A percentile compares a stretch with the other conserved stretches of the same genome.
phyloP scores from a whole-genome alignment of 176 grass and related monocot species.

The Cymbopogon citratus region DNA sequence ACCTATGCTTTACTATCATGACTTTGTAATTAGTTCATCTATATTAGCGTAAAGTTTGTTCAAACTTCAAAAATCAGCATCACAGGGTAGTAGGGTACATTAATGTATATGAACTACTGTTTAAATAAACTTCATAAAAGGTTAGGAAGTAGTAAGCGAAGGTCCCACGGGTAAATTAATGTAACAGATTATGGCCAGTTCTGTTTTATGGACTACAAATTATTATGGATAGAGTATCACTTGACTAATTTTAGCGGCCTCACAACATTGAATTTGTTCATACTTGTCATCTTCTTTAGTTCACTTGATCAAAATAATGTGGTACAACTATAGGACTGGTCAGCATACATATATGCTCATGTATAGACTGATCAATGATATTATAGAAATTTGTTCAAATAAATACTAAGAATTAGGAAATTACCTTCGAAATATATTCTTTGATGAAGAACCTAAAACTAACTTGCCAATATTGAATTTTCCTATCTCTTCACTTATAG shows the following conservation, averaged over 20 bases:
- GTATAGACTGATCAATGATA: background rate
- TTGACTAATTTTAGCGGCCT: background rate
- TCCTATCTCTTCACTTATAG: slow-evolving; percentile 59
- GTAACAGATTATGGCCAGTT: background rate
- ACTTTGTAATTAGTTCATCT: background rate
- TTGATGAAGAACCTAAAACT: slow-evolving; percentile 63
- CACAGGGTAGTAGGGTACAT: background rate
- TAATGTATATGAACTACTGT: background rate
- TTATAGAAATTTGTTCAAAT: background rate
- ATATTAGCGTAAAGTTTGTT: background rate
- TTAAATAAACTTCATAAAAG: background rate
- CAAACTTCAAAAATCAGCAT: background rate
- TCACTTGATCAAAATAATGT: background rate
- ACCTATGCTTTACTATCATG: background rate
- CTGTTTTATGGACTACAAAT: background rate
- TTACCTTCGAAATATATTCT: slow-evolving; percentile 72
- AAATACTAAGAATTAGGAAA: background rate
- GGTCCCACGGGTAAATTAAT: background rate
- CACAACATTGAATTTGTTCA: background rate
- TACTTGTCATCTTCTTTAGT: background rate
- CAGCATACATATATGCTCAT: background rate
- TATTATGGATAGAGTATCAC: background rate
- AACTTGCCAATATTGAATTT: slow-evolving; percentile 68
- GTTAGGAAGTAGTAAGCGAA: background rate
- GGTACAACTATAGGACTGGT: background rate